Evolutionary conservation across 163 green algal genomes (phyloP), one percentile per base, ranked within the genome.

Genomic region (Trebouxia gelatinosa): DNA sequence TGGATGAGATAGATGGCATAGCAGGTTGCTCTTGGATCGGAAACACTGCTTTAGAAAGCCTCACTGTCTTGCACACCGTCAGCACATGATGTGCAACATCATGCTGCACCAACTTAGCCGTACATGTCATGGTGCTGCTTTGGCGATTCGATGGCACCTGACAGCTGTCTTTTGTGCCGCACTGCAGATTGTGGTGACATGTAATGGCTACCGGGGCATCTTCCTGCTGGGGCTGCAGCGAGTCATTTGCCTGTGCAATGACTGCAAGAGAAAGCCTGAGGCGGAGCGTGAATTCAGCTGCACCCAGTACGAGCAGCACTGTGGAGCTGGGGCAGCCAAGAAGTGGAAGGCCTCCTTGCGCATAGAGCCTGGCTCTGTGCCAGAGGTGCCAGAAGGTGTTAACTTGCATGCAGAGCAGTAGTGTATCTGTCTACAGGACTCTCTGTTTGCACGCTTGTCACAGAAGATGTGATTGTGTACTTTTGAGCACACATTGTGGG

Each of bases 1-100:
- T 99, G 46, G 95, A 99, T 70, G 95, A 97, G 83, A 92, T 97
- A 26, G 92, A 96, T 64, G 92, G 91, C 31, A 86, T 82, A 28
- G 67, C 81, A 51, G 84, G 84, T 86, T 51, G n/a, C n/a, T n/a
- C n/a, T n/a, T n/a, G n/a, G n/a, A n/a, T n/a, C n/a, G n/a, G n/a
- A n/a, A n/a, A n/a, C n/a, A 17, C 5, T 26, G 13, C 2, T 23
- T 28, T 59, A 29, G 48, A 19, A 59, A 23, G 48, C 19, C 23
- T 7, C 48, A 59, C 3, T 59, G 23, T 3, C 2, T 2, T 28
- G 3, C 2, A 59, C 48, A 59, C 19, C 26, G 2, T 59, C 3
- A 59, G n/a, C n/a, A n/a, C n/a, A n/a, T n/a, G n/a, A n/a, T n/a
- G n/a, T n/a, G n/a, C n/a, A n/a, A n/a, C n/a, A n/a, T n/a, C n/a